Conservation (phyloP, 106 monocot genomes). For the Dactylorhiza incarnata region DNA sequence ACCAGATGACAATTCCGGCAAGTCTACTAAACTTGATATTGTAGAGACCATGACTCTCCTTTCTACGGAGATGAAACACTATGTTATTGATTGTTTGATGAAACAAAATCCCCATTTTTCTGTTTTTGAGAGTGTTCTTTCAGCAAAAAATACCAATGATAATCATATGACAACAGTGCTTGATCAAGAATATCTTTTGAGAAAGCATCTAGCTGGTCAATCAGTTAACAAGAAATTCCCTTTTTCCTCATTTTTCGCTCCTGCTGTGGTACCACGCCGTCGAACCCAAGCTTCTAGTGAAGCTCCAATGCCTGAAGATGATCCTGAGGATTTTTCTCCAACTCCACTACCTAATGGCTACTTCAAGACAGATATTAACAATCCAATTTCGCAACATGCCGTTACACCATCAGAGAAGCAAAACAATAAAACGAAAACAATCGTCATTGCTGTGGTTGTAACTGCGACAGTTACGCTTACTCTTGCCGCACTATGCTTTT, state of each 20-base stretch:
- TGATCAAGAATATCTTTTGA: slow-evolving; percentile 13
- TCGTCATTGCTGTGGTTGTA: slow-evolving; percentile 28
- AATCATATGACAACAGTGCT: slow-evolving; percentile 13
- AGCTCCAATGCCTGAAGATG: neutral
- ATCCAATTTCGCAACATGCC: slow-evolving; percentile 1
- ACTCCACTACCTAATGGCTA: slow-evolving; percentile 7
- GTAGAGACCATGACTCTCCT: slow-evolving; percentile 3
- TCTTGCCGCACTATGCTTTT: slow-evolving; percentile 25
- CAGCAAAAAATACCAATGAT: slow-evolving; percentile 6
- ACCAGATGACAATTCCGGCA: slow-evolving; percentile 3
- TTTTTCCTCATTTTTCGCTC: neutral
- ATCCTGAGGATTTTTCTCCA: neutral
- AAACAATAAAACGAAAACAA: slow-evolving; percentile 12
- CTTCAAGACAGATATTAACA: neutral
- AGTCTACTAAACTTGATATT: slow-evolving; percentile 10
- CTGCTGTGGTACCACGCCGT: neutral
- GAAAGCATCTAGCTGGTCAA: slow-evolving; percentile 30
- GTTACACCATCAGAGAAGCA: slow-evolving; percentile 6
- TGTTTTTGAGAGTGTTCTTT: slow-evolving; percentile 9
- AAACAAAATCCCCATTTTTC: slow-evolving; percentile 7
- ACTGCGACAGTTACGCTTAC: slow-evolving; percentile 22
- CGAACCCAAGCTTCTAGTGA: slow-evolving; percentile 9
- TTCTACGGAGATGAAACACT: slow-evolving; percentile 2
- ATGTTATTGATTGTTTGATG: slow-evolving; percentile 21
- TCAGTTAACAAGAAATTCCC: neutral